These are phyloP conservation scores for Tarenaya hassleriana DNA, from an alignment of 345 rosid species.

Conservation along the genomic window DNA sequence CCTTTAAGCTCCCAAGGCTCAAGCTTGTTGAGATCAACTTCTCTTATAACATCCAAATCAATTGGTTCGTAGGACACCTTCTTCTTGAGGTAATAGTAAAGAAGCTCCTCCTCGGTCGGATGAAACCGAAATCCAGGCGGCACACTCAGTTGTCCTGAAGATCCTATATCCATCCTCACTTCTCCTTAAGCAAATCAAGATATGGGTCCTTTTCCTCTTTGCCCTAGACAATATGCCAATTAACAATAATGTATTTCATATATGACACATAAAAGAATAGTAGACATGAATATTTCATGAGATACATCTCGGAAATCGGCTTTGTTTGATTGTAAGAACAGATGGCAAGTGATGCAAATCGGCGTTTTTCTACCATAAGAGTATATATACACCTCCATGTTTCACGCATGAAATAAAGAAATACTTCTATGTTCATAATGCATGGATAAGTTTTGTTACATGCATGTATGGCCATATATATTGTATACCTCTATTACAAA, in stretches of 20 bases:
- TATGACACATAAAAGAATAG: neutral
- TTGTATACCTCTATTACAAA: no score
- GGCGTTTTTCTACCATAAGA: no score
- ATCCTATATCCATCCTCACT: constrained; percentile 28
- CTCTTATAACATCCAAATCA: constrained; percentile 87
- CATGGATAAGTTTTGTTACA: no score
- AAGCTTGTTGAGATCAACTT: constrained; percentile 89
- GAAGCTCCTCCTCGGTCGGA: constrained; percentile 91
- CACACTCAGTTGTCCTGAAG: constrained; percentile 56
- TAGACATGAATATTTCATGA: no score
- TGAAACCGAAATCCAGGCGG: constrained; percentile 96
- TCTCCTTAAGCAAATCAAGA: constrained; percentile 10
- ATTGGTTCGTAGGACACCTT: constrained; percentile 79
- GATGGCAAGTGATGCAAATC: no score
- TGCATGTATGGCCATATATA: no score
- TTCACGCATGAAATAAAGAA: no score
- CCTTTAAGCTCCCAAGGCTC: constrained; percentile 99
- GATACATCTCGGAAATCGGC: no score
- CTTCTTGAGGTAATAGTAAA: constrained; percentile 78
- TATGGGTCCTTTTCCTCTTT: constrained; percentile 10
- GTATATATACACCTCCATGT: no score
- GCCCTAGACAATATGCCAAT: constrained; percentile 12
- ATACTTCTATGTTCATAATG: no score
- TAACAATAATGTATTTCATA: neutral
- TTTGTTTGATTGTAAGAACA: no score